phyloP scores from a whole-genome alignment of 75 land plant genomes.

The Adiantum capillusveneris region DNA sequence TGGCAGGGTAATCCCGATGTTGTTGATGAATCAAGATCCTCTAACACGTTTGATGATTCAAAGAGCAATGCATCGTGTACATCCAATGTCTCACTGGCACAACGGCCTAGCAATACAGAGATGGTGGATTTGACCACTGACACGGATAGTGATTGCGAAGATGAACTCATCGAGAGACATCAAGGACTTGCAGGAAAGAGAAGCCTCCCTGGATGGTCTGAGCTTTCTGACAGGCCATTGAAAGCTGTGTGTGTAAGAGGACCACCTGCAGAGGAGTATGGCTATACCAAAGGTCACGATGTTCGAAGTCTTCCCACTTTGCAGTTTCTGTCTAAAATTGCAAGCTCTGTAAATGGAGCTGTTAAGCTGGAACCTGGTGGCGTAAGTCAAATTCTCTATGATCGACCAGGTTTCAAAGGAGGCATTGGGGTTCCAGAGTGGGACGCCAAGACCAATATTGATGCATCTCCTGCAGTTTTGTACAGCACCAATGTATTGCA shows the following conservation, averaged over 20 bases:
- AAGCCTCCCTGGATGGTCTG: neutral
- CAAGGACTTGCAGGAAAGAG: neutral
- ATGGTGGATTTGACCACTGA: slow-evolving; percentile 4
- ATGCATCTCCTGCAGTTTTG: too few species aligned
- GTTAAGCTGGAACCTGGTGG: too few species aligned
- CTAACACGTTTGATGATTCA: neutral
- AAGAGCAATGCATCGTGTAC: slow-evolving; percentile 3
- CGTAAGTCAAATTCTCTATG: neutral
- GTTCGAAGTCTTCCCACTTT: neutral
- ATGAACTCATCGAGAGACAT: neutral
- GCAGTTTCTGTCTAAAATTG: neutral
- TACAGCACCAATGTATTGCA: too few species aligned
- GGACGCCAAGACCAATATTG: too few species aligned
- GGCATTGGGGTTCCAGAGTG: too few species aligned
- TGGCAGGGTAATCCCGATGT: neutral
- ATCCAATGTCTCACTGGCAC: neutral
- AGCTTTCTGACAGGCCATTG: neutral
- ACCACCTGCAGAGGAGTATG: neutral
- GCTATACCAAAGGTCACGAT: neutral
- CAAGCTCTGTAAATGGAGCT: neutral
- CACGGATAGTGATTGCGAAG: slow-evolving; percentile 5
- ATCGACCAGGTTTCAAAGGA: neutral
- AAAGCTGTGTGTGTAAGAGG: neutral
- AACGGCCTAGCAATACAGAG: neutral
- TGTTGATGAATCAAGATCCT: neutral